Percentiles rank a stretch among this genome's conserved stretches.
Conservation (phyloP, 306 rosid genomes). For the Erythrophleum fordii region DNA sequence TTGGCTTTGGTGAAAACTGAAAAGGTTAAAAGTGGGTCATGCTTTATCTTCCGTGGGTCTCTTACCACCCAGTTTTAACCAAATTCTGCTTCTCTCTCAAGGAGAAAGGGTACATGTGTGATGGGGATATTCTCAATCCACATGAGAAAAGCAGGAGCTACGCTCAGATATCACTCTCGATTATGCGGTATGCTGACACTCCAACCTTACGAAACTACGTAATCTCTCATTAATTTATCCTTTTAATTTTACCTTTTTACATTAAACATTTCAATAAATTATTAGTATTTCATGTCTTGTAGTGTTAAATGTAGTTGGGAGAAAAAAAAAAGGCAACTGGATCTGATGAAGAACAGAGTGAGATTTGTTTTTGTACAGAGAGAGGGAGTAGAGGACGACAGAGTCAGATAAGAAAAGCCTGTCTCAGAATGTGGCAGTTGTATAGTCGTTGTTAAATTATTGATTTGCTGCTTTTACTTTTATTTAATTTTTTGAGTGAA, state of each 20-base stretch:
- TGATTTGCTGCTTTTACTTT: too few relatives aligned
- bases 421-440: constrained; percentile 48
- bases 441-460: too few relatives aligned
- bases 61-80: too few relatives aligned
- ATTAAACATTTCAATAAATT: background rate
- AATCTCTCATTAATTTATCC: constrained; percentile 10
- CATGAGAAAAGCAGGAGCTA: background rate
- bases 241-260: too few relatives aligned
- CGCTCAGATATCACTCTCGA: background rate
- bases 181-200: constrained; percentile 4
- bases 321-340: background rate
- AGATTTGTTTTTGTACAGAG: constrained; percentile 49
- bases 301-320: background rate
- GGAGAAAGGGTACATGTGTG: too few relatives aligned
- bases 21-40: background rate
- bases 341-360: constrained; percentile 21
- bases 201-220: constrained; percentile 42
- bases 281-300: background rate
- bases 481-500: too few relatives aligned
- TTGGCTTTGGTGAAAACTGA: background rate
- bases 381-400: background rate
- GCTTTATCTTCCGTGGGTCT: background rate
- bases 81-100: too few relatives aligned
- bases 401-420: constrained; percentile 25
- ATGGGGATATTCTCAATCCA: background rate